phyloP scores from a whole-genome alignment of 306 rosid species.

The Quercus rubra region DNA sequence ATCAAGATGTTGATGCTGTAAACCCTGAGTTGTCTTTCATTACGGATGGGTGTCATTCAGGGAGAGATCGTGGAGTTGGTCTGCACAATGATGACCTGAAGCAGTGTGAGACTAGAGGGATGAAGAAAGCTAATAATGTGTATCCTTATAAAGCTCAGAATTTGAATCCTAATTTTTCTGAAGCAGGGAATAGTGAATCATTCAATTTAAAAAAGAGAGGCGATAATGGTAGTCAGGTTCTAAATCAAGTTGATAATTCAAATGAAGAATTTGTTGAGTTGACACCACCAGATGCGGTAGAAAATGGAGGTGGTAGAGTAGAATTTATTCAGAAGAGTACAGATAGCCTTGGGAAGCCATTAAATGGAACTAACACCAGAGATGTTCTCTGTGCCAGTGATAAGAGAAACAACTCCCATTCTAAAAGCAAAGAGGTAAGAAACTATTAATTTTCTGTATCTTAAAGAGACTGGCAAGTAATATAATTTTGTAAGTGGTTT shows the following conservation, averaged over 20 bases:
- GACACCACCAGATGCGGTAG: slow-evolving; percentile 38
- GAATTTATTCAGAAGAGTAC: slow-evolving; percentile 18
- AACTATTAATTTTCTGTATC: neutral
- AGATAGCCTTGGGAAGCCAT: slow-evolving; percentile 21
- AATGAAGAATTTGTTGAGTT: slow-evolving; percentile 33
- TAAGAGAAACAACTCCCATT: slow-evolving; percentile 21
- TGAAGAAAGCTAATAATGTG: slow-evolving; percentile 4
- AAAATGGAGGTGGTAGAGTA: slow-evolving; percentile 18
- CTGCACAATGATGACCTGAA: slow-evolving; percentile 8
- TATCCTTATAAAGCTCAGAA: slow-evolving; percentile 20
- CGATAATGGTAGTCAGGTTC: slow-evolving; percentile 15
- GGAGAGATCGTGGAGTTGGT: slow-evolving; percentile 12
- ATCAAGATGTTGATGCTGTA: slow-evolving; percentile 2
- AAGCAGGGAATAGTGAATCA: slow-evolving; percentile 8
- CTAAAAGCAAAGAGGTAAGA: slow-evolving; percentile 38
- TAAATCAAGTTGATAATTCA: slow-evolving; percentile 26
- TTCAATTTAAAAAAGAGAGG: slow-evolving; percentile 13
- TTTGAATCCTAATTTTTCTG: slow-evolving; percentile 9
- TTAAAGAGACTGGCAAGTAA: neutral
- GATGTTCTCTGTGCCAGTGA: slow-evolving; percentile 5
- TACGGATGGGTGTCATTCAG: slow-evolving; percentile 9
- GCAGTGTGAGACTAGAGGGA: slow-evolving; percentile 15
- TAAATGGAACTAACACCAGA: slow-evolving; percentile 13
- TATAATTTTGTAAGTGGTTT: neutral
- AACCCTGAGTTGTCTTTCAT: neutral